Conservation (phyloP, 768 basidiomycete species). For the Exidia glandulosa region DNA sequence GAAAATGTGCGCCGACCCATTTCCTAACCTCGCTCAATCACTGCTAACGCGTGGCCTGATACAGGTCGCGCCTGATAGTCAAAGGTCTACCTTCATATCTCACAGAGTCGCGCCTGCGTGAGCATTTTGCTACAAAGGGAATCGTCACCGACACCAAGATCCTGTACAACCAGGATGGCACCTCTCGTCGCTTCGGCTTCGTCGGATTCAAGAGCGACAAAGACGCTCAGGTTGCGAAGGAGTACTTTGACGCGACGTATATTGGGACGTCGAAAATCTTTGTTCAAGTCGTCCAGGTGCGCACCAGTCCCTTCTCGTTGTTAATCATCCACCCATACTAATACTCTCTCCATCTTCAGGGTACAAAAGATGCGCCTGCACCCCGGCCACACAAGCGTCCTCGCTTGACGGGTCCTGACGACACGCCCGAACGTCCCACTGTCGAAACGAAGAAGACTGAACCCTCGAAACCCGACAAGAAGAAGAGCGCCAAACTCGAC, state of each 20-base stretch:
- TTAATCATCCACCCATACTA: neutral
- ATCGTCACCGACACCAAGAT: slow-evolving; percentile 82
- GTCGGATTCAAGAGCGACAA: slow-evolving; percentile 75
- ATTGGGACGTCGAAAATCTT: slow-evolving; percentile 68
- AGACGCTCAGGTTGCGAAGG: slow-evolving; percentile 62
- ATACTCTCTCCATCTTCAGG: slow-evolving; percentile 28
- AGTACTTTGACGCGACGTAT: slow-evolving; percentile 81
- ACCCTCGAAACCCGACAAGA: slow-evolving; percentile 6
- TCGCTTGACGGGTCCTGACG: slow-evolving; percentile 29
- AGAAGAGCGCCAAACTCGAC: slow-evolving; percentile 34
- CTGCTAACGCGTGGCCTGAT: no score
- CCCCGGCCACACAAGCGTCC: slow-evolving; percentile 63
- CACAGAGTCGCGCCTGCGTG: slow-evolving; percentile 49
- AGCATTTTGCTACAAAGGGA: slow-evolving; percentile 54
- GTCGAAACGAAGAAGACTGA: slow-evolving; percentile 3
- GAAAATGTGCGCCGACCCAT: no score
- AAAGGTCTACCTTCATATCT: slow-evolving; percentile 70
- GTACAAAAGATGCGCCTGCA: slow-evolving; percentile 53
- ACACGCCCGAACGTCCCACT: slow-evolving; percentile 12
- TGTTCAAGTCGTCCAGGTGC: slow-evolving; percentile 69
- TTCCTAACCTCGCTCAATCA: no score
- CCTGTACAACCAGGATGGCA: slow-evolving; percentile 63
- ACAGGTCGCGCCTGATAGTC: slow-evolving; percentile 75
- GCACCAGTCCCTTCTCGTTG: slow-evolving; percentile 16
- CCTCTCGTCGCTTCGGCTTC: slow-evolving; percentile 82